A percentile compares a stretch with the other conserved stretches of the same genome.
Conservation (phyloP, 805 yeast species). For the Lachancea waltii region DNA sequence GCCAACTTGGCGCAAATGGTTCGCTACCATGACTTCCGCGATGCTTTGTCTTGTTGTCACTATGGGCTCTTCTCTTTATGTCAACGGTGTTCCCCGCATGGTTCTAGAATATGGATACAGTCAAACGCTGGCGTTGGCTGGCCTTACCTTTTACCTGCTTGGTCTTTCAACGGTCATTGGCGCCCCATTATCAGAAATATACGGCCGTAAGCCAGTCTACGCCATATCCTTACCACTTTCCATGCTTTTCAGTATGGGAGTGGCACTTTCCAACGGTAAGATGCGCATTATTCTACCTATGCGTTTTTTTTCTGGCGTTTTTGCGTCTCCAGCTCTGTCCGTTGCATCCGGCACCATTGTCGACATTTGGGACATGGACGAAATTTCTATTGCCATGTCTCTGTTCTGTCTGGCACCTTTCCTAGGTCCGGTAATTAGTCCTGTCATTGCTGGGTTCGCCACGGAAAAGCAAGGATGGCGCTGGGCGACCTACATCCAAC, state of each 20-base stretch:
- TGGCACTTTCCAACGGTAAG: constrained; percentile 52
- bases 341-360: constrained; percentile 79
- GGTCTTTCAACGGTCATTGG: constrained; percentile 71
- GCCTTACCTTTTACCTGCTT: constrained; percentile 60
- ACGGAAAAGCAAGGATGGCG: constrained; percentile 56
- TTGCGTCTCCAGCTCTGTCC: constrained; percentile 78
- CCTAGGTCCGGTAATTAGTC: constrained; percentile 74
- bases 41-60: constrained; percentile 60
- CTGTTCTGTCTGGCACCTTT: constrained; percentile 75
- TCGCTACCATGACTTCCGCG: constrained; percentile 58
- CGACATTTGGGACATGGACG: constrained; percentile 65
- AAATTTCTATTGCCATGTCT: constrained; percentile 68
- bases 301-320: constrained; percentile 66
- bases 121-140: constrained; percentile 56
- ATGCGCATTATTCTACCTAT: constrained; percentile 58
- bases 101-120: constrained; percentile 43
- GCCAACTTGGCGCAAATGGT: constrained; percentile 60
- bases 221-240: constrained; percentile 54
- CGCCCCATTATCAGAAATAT: constrained; percentile 65
- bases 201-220: constrained; percentile 62
- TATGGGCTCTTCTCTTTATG: constrained; percentile 68
- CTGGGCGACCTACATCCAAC: constrained; percentile 67
- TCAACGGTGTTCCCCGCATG: constrained; percentile 56
- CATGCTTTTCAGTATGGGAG: constrained; percentile 69
- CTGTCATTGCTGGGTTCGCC: constrained; percentile 68